These are phyloP conservation scores for Aspergillus heteromorphus DNA, from an alignment of 495 filamentous ascomycete species.

Conservation along the genomic window DNA sequence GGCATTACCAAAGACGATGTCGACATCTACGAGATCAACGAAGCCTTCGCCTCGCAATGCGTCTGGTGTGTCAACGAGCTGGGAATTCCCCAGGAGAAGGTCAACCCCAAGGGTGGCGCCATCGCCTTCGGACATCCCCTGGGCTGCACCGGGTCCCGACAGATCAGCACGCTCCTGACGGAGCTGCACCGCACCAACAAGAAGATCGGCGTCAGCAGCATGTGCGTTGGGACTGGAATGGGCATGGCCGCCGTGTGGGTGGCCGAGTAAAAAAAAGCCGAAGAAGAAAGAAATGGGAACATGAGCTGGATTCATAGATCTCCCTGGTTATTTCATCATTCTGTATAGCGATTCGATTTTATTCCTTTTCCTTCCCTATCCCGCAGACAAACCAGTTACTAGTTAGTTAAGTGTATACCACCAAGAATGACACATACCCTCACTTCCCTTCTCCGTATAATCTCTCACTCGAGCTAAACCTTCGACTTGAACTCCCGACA, in stretches of 20 bases:
- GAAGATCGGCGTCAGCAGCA: slow-evolving; percentile 87
- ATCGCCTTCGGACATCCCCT: slow-evolving; percentile 99
- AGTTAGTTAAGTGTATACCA: slow-evolving; percentile 16
- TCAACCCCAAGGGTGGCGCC: slow-evolving; percentile 96
- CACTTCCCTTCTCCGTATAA: neutral
- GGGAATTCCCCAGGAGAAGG: slow-evolving; percentile 66
- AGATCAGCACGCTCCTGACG: slow-evolving; percentile 85
- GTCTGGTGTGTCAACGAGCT: slow-evolving; percentile 91
- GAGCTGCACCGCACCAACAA: slow-evolving; percentile 76
- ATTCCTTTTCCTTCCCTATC: no score
- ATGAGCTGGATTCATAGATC: slow-evolving; percentile 19
- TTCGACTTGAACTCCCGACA: slow-evolving; percentile 41
- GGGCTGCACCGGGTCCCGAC: slow-evolving; percentile 88
- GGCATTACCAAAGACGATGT: slow-evolving; percentile 86
- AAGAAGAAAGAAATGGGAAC: neutral
- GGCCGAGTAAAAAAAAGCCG: slow-evolving; percentile 54
- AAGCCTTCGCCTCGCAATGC: slow-evolving; percentile 95
- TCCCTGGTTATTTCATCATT: slow-evolving; percentile 3
- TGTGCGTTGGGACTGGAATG: slow-evolving; percentile 98
- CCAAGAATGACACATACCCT: neutral
- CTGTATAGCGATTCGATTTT: slow-evolving; percentile 7
- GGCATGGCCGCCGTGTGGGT: slow-evolving; percentile 96
- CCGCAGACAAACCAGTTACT: no score
- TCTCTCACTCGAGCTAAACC: neutral
- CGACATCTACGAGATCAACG: slow-evolving; percentile 98